Base-by-base conservation (phyloP, 495 filamentous ascomycete genomes). In the Neurospora sp. region DNA sequence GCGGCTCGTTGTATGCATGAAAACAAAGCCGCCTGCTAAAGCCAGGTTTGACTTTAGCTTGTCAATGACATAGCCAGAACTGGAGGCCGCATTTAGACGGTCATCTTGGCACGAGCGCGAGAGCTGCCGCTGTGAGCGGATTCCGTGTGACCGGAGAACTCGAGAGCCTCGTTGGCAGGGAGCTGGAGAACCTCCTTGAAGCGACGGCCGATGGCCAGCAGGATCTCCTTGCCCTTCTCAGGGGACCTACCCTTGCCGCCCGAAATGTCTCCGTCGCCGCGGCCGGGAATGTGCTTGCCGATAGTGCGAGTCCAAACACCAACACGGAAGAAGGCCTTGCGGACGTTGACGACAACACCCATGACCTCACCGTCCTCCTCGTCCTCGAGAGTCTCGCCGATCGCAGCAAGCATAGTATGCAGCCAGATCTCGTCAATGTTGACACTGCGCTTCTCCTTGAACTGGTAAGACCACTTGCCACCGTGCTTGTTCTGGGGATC, bases 331-430 rank as follows among this genome's bases (percentile, higher is more conserved):
- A 98, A 98, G 40, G 91, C 95, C 85, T 97, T 98, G 79, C 96
- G 92, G 61, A 98, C 96, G 82, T 98, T 99, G 84, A 98, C 95
- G 39, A 99, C 96, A 27, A 98, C 96, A 73, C 96, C 96, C 96
- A 98, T 98, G 78, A 99, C 92, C 82, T 99, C 96, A 75, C 92
- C 92, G 77, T 97, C 96, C 73, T 96, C 92, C 75, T 91, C 90
- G n/a, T 89, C 86, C 86, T 99, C 96, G 72, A 99, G 92, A 7
- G 94, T 98, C 88, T 99, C 96, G 77, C 96, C 96, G 76, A 99
- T 98, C 31, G 94, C 96, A 38, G 93, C 90, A 53, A 99, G 89
- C 90, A 98, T 97, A 48, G 95, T 92, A 81, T 98, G 92, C 69
- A 99, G 90, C 96, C 96, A 99, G 39, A 97, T 87, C 45, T 97